Evolutionary conservation across 371 early-diverging fungal genomes (phyloP), one percentile per base, ranked within the genome.

Genomic region (Circinella minor): DNA sequence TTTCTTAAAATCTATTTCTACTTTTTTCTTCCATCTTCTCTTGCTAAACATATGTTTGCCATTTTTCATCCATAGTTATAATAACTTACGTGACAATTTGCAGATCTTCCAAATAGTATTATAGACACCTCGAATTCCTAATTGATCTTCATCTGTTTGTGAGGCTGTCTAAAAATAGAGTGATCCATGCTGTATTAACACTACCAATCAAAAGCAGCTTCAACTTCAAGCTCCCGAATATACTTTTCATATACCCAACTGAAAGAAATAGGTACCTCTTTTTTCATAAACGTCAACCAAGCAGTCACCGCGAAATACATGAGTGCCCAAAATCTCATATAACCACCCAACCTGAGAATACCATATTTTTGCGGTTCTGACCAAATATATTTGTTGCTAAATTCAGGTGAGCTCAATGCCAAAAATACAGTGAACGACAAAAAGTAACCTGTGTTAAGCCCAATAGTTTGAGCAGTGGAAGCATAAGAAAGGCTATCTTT

Each of bases 401-500:
- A 97, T 71, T 98, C 98, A 5, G 90, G 73, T 15, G 95, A 95
- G 82, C 96, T 97, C 57, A 99, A 88, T 0, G 97, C 96, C 76
- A 99, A 78, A 74, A 99, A 97, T 13, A 98, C 94, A 1, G 98
- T 99, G 78, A 98, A 99, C 14, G 95, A 95, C 57, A 98, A 63
- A 63, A 99, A 99, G 74, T 95, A 97, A 43, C 99, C 96, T 37
- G 91, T 90, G 78, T 96, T 99, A 60, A 99, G 84, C 7, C 98
- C 99, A 62, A 99, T 93, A 1, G 99, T 98, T 77, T 99, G 98
- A 13, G 96, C 96, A 0, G 96, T 95, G 20, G 95, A 95, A 0
- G 98, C 98, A 77, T 90, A 94, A 0, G 92, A 91, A 55, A 95
- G 77, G 73, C 92, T 93, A 62, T 97, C 96, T 70, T 95, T 92